Base-by-base conservation (phyloP, 202 grass and related monocot species). In the Hordeum pubiflorum region DNA sequence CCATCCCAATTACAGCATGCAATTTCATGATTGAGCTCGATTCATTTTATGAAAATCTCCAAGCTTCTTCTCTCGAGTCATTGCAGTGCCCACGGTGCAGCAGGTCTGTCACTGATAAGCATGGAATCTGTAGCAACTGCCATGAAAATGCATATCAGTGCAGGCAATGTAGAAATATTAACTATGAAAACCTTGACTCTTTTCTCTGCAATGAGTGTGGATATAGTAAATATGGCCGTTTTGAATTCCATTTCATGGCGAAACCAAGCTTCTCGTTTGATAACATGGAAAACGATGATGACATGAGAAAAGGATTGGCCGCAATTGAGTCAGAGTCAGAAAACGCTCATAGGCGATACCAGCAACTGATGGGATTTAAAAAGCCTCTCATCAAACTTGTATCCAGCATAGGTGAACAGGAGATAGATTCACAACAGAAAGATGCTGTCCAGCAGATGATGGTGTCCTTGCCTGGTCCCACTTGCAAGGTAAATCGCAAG, bases 101-200 rank as follows among this genome's bases (percentile, higher is more conserved):
- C 86, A 84, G 92, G 74, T 88, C 95, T 65, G 95, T 97, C 56
- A 94, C 95, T 69, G 95, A 97, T 86, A 97, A 91, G 74, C 95
- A 97, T 85, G 95, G 95, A 18, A 97, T 97, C 69, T 97, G 95
- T 85, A 50, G 90, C 80, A 97, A 97, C 84, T 97, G 95, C 80
- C 95, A 93, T 88, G 95, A 97, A 91, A 97, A 97, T 88, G 95
- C 95, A 77, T 97, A 94, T 74, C 95, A 97, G 81, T 97, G 95
- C 70, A 90, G 95, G 31, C 95, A 97, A 71, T 97, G 95, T 34
- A 88, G 95, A 79, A 97, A 97, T 81, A 97, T 97, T 65, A 97
- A 97, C 69, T 97, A 97, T 43, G 95, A 97, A 87, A 97, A 97
- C 76, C 86, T 97, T 79, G 95, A 97, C 43, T 97, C 95, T 56